Conservation (phyloP, 2,329 filamentous ascomycete species). For the Rutstroemia sp. region DNA sequence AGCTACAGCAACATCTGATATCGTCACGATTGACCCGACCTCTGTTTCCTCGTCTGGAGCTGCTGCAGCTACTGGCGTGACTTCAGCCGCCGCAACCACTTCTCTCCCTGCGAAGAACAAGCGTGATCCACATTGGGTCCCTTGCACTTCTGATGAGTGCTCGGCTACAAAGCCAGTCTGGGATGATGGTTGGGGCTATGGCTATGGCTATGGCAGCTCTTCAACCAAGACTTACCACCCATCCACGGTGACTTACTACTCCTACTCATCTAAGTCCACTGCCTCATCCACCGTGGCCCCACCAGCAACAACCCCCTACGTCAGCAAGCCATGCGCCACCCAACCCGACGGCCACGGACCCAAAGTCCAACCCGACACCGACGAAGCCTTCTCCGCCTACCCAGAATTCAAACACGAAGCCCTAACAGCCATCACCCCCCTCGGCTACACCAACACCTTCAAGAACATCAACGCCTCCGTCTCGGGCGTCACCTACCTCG, state of each 20-base stretch:
- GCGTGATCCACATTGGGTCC: background rate
- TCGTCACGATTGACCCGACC: background rate
- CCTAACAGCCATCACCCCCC: conserved; percentile 22
- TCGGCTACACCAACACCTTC: conserved; percentile 29
- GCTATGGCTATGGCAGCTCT: background rate
- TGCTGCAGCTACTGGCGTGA: background rate
- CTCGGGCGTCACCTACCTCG: conserved; percentile 20
- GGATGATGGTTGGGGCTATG: no score
- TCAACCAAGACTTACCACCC: background rate
- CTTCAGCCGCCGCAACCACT: background rate
- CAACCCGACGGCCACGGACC: conserved; percentile 27
- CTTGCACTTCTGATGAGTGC: background rate
- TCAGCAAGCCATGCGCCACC: background rate
- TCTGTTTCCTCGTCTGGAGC: background rate
- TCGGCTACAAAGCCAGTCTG: background rate
- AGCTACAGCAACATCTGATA: background rate
- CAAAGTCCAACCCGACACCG: conserved; percentile 28
- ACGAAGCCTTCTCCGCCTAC: conserved; percentile 25
- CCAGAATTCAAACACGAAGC: conserved; percentile 19
- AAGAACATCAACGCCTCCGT: conserved; percentile 23
- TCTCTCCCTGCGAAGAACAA: background rate
- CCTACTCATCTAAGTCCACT: background rate
- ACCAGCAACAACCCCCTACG: background rate
- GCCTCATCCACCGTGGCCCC: background rate
- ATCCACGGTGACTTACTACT: background rate